Evolutionary conservation across 2,329 filamentous ascomycete species (phyloP).

Genomic region (Calonectria pseudoreteaudii): DNA sequence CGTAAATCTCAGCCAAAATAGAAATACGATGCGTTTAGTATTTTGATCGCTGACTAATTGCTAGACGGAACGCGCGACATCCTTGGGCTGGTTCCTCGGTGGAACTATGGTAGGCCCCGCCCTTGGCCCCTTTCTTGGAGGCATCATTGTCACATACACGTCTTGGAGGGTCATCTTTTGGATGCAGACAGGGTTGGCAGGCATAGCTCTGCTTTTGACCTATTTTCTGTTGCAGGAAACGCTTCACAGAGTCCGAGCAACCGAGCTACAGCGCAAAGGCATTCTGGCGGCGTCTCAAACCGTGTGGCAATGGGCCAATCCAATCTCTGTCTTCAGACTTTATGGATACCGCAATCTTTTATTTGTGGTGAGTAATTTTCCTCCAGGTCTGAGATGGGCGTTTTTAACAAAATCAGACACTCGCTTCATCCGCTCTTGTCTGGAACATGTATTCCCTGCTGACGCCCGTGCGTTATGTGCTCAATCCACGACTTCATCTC

Average conservation of each 20-base stretch:
- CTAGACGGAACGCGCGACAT: slow-evolving; percentile 70
- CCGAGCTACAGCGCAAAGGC: neutral
- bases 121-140: slow-evolving; percentile 72
- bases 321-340: neutral
- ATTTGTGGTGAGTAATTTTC: neutral
- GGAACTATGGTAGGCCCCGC: slow-evolving; percentile 75
- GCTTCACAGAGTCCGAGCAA: neutral
- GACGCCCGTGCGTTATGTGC: neutral
- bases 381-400: neutral
- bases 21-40: neutral
- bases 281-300: neutral
- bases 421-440: neutral
- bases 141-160: slow-evolving; percentile 75
- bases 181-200: slow-evolving; percentile 73
- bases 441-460: neutral
- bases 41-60: neutral
- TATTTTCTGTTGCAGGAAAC: slow-evolving; percentile 75
- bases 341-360: neutral
- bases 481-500: neutral
- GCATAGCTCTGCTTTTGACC: slow-evolving; percentile 53
- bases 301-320: neutral
- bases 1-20: neutral
- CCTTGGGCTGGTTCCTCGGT: slow-evolving; percentile 73
- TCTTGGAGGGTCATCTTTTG: slow-evolving; percentile 78
- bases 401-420: neutral